Evolutionary conservation across 192 early-diverging fungal genomes (phyloP), one percentile per base, ranked within the genome.

Genomic region (Coemansia sp.): DNA sequence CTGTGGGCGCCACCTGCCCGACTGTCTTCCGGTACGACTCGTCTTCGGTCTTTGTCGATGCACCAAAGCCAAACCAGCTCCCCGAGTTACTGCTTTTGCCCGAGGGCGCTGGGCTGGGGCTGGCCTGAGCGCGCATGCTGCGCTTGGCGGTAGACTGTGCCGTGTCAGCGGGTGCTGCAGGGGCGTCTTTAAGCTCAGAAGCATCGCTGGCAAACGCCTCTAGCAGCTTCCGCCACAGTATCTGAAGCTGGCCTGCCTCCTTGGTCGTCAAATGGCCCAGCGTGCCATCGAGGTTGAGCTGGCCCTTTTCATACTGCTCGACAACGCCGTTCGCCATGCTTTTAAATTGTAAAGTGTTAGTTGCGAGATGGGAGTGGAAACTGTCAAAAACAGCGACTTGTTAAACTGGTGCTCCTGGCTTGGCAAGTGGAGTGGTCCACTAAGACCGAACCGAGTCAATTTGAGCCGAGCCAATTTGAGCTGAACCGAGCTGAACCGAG

Each of bases 211-310:
- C 56, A 55, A 83, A 76, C 23, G 50, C 15, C 0, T 52, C 73
- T 17, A 83, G 69, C 32, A 86, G 80, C 54, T 71, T 79, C 7
- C 59, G 62, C 84, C 86, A 87, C 2, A 88, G 65, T 51, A 82
- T 71, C 57, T 77, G 76, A 17, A 88, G 75, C 21, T 62, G 59
- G 27, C 58, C 62, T 25, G 69, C 62, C 52, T 86, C 82, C 47
- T 80, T 65, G 24, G 59, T 27, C 0, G 83, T 84, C 12, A 87
- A 73, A 60, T 76, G 59, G 7, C 78, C 77, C n/a, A 85, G 60
- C 12, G 82, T 69, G 54, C 86, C 86, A 2, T 70, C 75, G 51
- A 64, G 58, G 32, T 52, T 61, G 52, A 60, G 75, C 71, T 62
- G 66, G 66, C 79, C 79, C 2, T 35, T 65, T 3, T 59, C 65